Conservation (phyloP, 805 yeast genomes). For the Pichia insulana region DNA sequence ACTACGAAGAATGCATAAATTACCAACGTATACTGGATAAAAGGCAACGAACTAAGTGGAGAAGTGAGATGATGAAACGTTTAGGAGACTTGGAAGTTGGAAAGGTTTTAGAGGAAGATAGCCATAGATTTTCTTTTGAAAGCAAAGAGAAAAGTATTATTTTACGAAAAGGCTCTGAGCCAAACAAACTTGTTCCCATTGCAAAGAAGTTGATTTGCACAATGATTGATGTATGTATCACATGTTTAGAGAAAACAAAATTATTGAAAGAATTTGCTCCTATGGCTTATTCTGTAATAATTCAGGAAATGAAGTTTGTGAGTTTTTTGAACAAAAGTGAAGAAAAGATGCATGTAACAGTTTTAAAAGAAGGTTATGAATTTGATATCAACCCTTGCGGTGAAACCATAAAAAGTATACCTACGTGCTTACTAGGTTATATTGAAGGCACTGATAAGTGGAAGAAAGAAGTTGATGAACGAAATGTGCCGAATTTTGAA, state of each 20-base stretch:
- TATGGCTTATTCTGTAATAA: background rate
- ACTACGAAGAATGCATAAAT: slow-evolving; percentile 16
- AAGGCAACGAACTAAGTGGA: slow-evolving; percentile 5
- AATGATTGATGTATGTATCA: slow-evolving; percentile 5
- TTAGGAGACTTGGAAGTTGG: slow-evolving; percentile 20
- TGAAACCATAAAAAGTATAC: slow-evolving; percentile 17
- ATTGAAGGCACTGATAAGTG: slow-evolving; percentile 16
- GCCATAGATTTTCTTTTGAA: background rate
- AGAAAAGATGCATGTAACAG: slow-evolving; percentile 6
- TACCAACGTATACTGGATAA: slow-evolving; percentile 10
- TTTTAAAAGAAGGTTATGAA: slow-evolving; percentile 3
- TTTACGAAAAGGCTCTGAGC: background rate
- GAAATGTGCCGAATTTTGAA: background rate
- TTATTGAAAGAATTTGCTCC: background rate
- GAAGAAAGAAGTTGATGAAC: slow-evolving; percentile 7
- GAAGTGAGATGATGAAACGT: slow-evolving; percentile 10
- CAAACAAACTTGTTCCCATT: background rate
- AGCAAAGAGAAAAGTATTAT: background rate
- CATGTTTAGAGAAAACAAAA: slow-evolving; percentile 1
- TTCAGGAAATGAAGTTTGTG: slow-evolving; percentile 1
- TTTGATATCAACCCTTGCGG: slow-evolving; percentile 4
- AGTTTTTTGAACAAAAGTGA: slow-evolving; percentile 14
- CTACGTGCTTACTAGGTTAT: slow-evolving; percentile 24
- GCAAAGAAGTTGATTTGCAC: slow-evolving; percentile 20
- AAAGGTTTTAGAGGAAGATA: slow-evolving; percentile 11